Conservation (phyloP, 257 asterid genomes). For the Solanum lycopersicoides region DNA sequence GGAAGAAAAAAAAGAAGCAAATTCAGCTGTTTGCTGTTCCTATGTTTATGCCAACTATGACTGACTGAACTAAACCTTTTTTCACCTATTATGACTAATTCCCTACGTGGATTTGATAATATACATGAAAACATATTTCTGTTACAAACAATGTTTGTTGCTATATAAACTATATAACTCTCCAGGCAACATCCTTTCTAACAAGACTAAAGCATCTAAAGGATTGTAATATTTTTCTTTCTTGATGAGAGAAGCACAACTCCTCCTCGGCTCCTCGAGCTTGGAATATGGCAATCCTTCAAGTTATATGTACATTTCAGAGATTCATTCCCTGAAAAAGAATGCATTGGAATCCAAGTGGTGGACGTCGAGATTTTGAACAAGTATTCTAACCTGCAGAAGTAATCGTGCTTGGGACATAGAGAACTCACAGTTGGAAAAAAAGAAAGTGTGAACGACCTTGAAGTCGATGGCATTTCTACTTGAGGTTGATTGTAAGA, state of each 20-base stretch:
- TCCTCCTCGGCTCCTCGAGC: neutral
- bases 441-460: neutral
- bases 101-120: neutral
- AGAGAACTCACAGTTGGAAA: slow-evolving; percentile 3
- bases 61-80: neutral
- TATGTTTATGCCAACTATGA: neutral
- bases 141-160: neutral
- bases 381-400: neutral
- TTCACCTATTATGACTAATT: neutral
- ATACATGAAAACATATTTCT: neutral
- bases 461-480: neutral
- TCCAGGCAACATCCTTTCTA: neutral
- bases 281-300: neutral
- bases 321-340: neutral
- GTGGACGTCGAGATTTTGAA: neutral
- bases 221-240: neutral
- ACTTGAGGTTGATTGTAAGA: neutral
- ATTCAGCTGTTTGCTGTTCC: neutral
- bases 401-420: neutral
- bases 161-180: slow-evolving; percentile 1
- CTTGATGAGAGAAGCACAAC: neutral
- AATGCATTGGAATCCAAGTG: neutral
- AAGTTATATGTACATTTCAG: neutral
- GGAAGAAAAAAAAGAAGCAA: neutral
- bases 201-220: neutral